Evolutionary conservation across 805 yeast genomes (phyloP).

Genomic region (Barnettozyma vustinii): DNA sequence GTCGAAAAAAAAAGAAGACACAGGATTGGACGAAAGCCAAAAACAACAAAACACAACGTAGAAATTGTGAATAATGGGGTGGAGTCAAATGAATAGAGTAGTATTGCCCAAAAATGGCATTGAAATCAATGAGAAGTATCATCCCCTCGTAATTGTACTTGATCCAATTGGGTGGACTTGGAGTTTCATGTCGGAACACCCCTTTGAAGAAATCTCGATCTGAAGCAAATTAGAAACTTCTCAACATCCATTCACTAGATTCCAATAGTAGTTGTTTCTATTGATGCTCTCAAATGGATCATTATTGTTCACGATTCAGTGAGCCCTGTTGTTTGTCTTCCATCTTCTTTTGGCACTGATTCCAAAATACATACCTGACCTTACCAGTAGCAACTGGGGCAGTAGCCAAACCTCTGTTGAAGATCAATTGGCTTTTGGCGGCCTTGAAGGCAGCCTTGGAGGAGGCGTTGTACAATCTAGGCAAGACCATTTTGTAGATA

Average conservation of each 20-base stretch:
- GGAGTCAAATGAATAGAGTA: too few species aligned
- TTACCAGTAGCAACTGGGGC: constrained; percentile 77
- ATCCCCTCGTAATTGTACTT: too few species aligned
- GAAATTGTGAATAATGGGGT: not conserved
- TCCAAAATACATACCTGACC: constrained; percentile 64
- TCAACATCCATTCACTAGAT: not conserved
- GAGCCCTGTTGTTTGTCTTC: not conserved
- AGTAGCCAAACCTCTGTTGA: constrained; percentile 73
- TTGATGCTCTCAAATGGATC: not conserved
- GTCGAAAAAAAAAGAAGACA: constrained; percentile 3
- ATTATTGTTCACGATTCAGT: not conserved
- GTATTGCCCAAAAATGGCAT: too few species aligned
- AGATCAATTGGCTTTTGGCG: constrained; percentile 74
- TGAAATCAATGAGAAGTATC: too few species aligned
- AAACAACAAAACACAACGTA: too few species aligned
- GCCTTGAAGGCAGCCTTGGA: constrained; percentile 87
- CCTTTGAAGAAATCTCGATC: not conserved
- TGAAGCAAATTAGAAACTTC: not conserved
- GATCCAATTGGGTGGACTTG: not conserved
- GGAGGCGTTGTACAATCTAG: constrained; percentile 56
- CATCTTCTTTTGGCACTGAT: not conserved
- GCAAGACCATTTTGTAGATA: constrained; percentile 37
- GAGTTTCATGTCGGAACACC: not conserved
- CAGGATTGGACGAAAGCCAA: not conserved
- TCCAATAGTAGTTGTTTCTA: not conserved